phyloP scores from a whole-genome alignment of 192 early-diverging fungal species.

The Haplosporangium gracile region DNA sequence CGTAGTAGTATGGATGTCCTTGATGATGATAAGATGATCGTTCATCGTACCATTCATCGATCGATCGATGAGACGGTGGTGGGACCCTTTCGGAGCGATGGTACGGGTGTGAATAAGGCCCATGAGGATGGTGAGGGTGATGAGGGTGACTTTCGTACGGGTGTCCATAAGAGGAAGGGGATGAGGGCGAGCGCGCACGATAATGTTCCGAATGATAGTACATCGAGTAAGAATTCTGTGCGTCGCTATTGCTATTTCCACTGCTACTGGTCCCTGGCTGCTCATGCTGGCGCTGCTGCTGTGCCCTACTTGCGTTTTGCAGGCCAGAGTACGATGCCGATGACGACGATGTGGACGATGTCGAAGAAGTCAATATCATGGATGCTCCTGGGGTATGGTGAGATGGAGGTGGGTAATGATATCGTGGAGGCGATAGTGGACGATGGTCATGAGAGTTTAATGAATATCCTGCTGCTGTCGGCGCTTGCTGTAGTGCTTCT shows the following conservation, averaged over 20 bases:
- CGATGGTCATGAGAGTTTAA: not conserved
- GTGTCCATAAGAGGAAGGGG: not conserved
- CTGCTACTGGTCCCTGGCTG: not conserved
- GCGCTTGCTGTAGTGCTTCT: not conserved
- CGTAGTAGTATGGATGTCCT: not conserved
- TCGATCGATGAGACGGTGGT: not conserved
- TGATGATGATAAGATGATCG: not conserved
- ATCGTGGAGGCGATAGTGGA: not conserved
- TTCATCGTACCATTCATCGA: not conserved
- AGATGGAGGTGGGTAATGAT: slow-evolving; percentile 26
- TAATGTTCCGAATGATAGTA: not conserved
- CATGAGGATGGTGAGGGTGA: not conserved
- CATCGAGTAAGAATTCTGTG: not conserved
- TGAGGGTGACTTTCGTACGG: not conserved
- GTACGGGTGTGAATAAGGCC: not conserved
- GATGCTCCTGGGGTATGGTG: slow-evolving; percentile 22
- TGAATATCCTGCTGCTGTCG: not conserved
- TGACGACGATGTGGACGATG: not conserved
- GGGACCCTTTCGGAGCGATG: not conserved
- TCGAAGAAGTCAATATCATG: slow-evolving; percentile 2
- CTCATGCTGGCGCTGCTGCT: slow-evolving; percentile 8
- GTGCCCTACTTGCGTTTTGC: slow-evolving; percentile 1
- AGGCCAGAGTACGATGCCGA: not conserved
- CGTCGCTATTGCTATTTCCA: not conserved
- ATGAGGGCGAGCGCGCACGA: not conserved